Evolutionary conservation across 2,329 filamentous ascomycete species (phyloP).

Genomic region (Periconia sp.): DNA sequence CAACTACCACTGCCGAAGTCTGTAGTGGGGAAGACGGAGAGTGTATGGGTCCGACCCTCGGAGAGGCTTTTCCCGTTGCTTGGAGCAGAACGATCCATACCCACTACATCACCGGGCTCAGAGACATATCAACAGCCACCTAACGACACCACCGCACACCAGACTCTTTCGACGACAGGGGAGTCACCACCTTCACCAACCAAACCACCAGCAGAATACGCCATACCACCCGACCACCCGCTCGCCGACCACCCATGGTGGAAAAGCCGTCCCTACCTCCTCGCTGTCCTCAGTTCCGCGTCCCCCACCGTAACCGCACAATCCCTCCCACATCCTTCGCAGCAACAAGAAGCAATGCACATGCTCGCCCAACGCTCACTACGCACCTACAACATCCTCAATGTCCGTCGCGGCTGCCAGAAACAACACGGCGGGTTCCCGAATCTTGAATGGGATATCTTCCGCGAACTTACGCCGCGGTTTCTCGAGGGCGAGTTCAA

Average conservation of each 20-base stretch:
- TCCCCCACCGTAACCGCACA: not conserved
- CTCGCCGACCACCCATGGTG: not conserved
- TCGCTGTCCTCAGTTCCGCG: not conserved
- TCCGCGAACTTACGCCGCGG: not conserved
- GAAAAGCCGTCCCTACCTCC: not conserved
- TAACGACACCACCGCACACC: not conserved
- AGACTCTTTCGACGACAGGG: not conserved
- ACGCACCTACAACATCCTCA: not conserved
- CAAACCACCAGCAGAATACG: not conserved
- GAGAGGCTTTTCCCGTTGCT: too few species aligned
- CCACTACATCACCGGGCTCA: not conserved
- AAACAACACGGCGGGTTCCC: not conserved
- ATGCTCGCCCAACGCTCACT: not conserved
- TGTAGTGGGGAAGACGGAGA: too few species aligned
- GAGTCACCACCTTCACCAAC: not conserved
- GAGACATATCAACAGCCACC: not conserved
- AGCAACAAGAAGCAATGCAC: not conserved
- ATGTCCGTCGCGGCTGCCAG: not conserved
- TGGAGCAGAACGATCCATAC: too few species aligned
- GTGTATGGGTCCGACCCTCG: too few species aligned
- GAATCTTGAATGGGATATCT: slow-evolving; percentile 1
- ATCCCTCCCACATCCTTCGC: not conserved
- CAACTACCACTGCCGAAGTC: too few species aligned
- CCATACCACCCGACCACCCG: not conserved
- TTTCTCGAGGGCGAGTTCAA: not conserved